These are phyloP conservation scores for Lunularia cruciata DNA, from an alignment of 225 moss, liverwort and hornwort genomes.

Conservation along the genomic window DNA sequence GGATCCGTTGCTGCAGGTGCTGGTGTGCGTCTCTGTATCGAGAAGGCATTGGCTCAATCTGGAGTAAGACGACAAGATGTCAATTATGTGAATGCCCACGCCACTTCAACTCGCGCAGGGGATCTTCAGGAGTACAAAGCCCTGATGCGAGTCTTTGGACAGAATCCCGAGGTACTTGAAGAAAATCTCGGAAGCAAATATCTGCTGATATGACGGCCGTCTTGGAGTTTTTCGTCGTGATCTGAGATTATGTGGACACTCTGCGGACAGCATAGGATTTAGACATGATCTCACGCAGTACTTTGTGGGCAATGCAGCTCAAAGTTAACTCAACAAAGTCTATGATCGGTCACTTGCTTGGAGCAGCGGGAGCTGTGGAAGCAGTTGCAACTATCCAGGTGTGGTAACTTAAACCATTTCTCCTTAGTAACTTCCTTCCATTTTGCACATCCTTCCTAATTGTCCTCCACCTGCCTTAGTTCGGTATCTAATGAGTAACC, in stretches of 20 bases:
- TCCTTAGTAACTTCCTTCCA: no score
- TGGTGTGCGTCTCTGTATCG: slow-evolving; percentile 86
- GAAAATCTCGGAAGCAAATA: no score
- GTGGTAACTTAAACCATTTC: neutral
- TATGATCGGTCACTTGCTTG: slow-evolving; percentile 97
- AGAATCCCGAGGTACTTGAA: slow-evolving; percentile 67
- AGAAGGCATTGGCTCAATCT: slow-evolving; percentile 80
- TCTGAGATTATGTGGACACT: neutral
- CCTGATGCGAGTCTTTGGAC: slow-evolving; percentile 77
- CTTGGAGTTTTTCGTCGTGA: no score
- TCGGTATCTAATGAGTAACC: no score
- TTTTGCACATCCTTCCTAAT: no score
- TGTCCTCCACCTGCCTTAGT: no score
- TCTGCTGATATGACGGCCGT: no score
- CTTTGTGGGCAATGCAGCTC: slow-evolving; percentile 47
- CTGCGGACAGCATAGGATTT: neutral
- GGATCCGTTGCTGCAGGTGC: slow-evolving; percentile 53
- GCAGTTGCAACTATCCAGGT: slow-evolving; percentile 97
- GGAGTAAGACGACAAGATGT: slow-evolving; percentile 76
- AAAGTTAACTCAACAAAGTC: slow-evolving; percentile 94
- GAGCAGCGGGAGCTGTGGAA: slow-evolving; percentile 92
- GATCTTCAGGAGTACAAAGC: slow-evolving; percentile 95
- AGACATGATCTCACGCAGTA: neutral
- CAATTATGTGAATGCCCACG: slow-evolving; percentile 94
- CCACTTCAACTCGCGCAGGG: slow-evolving; percentile 90